These are phyloP conservation scores for Lecanicillium sp. DNA, from an alignment of 2,329 filamentous ascomycete species.

Conservation along the genomic window DNA sequence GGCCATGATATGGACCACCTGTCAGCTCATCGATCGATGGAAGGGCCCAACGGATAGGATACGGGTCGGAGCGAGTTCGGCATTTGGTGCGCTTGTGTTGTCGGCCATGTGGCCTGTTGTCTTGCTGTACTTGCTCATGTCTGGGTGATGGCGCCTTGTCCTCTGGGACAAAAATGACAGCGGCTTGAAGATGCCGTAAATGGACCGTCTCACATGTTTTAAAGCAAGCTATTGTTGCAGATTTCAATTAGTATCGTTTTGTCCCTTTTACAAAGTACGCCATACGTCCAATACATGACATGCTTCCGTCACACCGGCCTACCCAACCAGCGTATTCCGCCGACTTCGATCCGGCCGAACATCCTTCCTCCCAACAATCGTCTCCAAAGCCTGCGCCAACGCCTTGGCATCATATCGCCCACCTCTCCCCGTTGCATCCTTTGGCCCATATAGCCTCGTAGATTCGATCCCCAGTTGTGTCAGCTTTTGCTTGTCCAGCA, in stretches of 20 bases:
- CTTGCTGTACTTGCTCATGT: slow-evolving; percentile 22
- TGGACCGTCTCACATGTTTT: too few species aligned
- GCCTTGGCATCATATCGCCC: slow-evolving; percentile 68
- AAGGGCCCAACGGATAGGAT: slow-evolving; percentile 27
- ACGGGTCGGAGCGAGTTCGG: slow-evolving; percentile 17
- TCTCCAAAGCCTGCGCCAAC: slow-evolving; percentile 65
- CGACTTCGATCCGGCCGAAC: slow-evolving; percentile 28
- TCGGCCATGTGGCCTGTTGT: slow-evolving; percentile 28
- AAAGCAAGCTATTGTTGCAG: too few species aligned
- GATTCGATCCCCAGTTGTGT: slow-evolving; percentile 64
- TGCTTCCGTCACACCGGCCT: slow-evolving; percentile 1
- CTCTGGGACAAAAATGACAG: not conserved
- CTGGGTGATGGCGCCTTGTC: slow-evolving; percentile 7
- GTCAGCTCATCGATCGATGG: slow-evolving; percentile 34
- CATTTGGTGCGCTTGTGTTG: slow-evolving; percentile 22
- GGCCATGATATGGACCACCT: slow-evolving; percentile 33
- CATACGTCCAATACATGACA: too few species aligned
- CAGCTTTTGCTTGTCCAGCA: slow-evolving; percentile 59
- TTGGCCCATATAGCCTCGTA: slow-evolving; percentile 67
- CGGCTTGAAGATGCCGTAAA: too few species aligned
- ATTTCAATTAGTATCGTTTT: too few species aligned
- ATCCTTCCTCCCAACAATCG: slow-evolving; percentile 57
- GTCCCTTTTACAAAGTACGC: not conserved
- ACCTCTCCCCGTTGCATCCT: slow-evolving; percentile 30
- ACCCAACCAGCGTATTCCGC: slow-evolving; percentile 34